Evolutionary conservation across 805 yeast species (phyloP).

Genomic region (Brettanomyces custersianus): DNA sequence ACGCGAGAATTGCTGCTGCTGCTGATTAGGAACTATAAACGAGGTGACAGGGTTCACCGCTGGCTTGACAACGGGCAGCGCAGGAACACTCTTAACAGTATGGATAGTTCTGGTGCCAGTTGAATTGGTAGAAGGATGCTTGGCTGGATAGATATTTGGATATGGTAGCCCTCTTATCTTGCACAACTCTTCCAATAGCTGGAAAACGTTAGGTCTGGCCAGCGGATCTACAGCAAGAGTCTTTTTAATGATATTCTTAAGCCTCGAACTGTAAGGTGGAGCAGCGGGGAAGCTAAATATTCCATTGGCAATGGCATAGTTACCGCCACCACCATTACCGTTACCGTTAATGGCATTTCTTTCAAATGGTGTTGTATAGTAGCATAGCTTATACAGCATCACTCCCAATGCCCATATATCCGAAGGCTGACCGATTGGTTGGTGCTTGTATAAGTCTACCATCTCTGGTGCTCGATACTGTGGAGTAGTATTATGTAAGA

Average conservation of each 20-base stretch:
- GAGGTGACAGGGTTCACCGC: no score
- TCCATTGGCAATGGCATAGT: conserved; percentile 53
- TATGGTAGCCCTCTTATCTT: conserved; percentile 42
- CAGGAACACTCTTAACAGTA: no score
- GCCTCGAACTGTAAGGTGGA: conserved; percentile 51
- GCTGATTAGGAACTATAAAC: no score
- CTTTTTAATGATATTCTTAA: conserved; percentile 56
- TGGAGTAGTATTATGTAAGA: conserved; percentile 74
- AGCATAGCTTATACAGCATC: conserved; percentile 67
- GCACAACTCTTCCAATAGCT: conserved; percentile 59
- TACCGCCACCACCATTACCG: conserved; percentile 34
- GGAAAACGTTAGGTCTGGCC: conserved; percentile 66
- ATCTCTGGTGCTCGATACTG: conserved; percentile 82
- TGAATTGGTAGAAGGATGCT: conserved; percentile 1
- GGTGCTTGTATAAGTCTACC: conserved; percentile 61
- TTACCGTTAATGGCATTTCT: conserved; percentile 28
- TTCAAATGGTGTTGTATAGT: conserved; percentile 80
- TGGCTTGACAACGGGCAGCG: no score
- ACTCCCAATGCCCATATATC: conserved; percentile 85
- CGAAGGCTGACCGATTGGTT: conserved; percentile 71
- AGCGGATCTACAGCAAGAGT: conserved; percentile 59
- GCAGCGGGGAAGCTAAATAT: conserved; percentile 41
- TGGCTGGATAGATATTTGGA: conserved; percentile 17
- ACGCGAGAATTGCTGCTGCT: no score
- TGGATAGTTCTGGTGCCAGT: no score